Conservation (phyloP, 331 rosid species). For the Quercus lobata region DNA sequence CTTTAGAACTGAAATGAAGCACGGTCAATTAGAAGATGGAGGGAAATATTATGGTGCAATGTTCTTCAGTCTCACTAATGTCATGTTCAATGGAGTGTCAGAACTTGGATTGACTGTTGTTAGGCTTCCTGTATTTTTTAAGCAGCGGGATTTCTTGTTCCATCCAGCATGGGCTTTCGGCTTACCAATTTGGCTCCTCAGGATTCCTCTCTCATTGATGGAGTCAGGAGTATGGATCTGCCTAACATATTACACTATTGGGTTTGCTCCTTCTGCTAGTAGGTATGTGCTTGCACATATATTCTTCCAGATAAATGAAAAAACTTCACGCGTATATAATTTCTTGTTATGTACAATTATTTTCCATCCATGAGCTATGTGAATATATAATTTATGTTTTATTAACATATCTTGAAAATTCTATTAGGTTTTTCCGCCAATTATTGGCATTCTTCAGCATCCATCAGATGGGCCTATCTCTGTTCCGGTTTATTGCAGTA, state of each 20-base stretch:
- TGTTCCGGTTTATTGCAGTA: slow-evolving; percentile 67
- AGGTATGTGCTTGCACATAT: slow-evolving; percentile 36
- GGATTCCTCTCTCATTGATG: slow-evolving; percentile 47
- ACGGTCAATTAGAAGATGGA: slow-evolving; percentile 48
- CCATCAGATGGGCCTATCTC: slow-evolving; percentile 69
- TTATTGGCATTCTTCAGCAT: slow-evolving; percentile 61
- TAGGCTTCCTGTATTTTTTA: slow-evolving; percentile 63
- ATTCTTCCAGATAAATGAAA: neutral
- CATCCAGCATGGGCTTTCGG: slow-evolving; percentile 64
- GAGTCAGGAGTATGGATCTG: slow-evolving; percentile 57
- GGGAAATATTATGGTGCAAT: slow-evolving; percentile 43
- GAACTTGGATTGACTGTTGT: slow-evolving; percentile 50
- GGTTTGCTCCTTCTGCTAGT: slow-evolving; percentile 60
- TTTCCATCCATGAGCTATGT: neutral
- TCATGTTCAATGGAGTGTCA: slow-evolving; percentile 66
- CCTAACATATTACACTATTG: slow-evolving; percentile 58
- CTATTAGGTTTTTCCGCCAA: slow-evolving; percentile 66
- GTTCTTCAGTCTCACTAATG: slow-evolving; percentile 42
- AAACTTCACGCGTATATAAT: neutral
- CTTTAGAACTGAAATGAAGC: slow-evolving; percentile 43
- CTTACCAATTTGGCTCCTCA: slow-evolving; percentile 49
- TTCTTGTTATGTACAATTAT: neutral
- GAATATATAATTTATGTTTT: slow-evolving; percentile 4
- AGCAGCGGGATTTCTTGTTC: slow-evolving; percentile 51
- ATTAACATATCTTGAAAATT: slow-evolving; percentile 1